phyloP scores from a whole-genome alignment of 202 grass and related monocot species.

The Elaeis oleifera region DNA sequence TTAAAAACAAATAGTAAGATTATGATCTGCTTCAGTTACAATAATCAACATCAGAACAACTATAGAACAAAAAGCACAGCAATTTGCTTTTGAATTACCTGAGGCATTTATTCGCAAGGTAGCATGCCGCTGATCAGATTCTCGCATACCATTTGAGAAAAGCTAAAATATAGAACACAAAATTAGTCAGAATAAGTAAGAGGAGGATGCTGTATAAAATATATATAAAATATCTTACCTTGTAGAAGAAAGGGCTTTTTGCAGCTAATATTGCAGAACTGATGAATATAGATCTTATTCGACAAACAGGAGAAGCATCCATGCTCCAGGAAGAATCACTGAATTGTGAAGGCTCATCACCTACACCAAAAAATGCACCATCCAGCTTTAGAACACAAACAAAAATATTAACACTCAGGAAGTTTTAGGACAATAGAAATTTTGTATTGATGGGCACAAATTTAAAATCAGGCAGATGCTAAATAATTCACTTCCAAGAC shows the following conservation, averaged over 20 bases:
- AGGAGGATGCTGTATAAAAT: neutral
- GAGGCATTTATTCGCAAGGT: slow-evolving; percentile 15
- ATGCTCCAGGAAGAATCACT: slow-evolving; percentile 21
- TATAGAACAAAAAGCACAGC: neutral
- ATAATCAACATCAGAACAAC: neutral
- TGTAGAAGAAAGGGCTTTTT: slow-evolving; percentile 22
- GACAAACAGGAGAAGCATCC: slow-evolving; percentile 1
- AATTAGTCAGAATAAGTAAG: neutral
- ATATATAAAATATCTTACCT: slow-evolving; percentile 10
- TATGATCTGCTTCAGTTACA: neutral
- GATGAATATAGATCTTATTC: slow-evolving; percentile 7
- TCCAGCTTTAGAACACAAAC: neutral
- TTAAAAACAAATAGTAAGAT: neutral
- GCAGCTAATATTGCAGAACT: slow-evolving; percentile 24
- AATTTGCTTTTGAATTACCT: slow-evolving; percentile 1
- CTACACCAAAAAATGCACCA: slow-evolving; percentile 5
- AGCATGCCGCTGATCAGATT: slow-evolving; percentile 21
- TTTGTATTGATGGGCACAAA: no score
- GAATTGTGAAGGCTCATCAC: slow-evolving; percentile 22
- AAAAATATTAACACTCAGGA: slow-evolving; percentile 2
- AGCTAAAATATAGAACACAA: slow-evolving; percentile 1
- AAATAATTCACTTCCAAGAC: no score
- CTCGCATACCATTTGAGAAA: slow-evolving; percentile 24
- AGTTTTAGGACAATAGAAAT: neutral
- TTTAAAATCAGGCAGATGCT: no score